Base-by-base conservation (phyloP, 768 basidiomycete species). In the Tricholoma terreum region DNA sequence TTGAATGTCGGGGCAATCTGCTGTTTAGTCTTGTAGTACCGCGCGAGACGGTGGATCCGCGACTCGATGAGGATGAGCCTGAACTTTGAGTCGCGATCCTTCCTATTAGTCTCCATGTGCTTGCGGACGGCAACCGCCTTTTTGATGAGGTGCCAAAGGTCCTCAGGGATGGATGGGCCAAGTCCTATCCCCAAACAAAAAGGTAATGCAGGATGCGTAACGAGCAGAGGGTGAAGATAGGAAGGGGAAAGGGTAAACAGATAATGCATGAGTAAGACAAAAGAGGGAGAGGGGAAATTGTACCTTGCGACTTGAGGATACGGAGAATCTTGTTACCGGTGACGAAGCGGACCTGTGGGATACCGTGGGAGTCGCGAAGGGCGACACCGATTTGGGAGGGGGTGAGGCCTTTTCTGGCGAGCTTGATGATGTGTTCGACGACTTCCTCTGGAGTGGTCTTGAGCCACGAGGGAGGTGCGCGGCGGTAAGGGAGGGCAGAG, bases 311-410 rank as follows among this genome's bases (percentile, higher is more conserved):
- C 82, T 97, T 98, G 76, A 98, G 81, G 78, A 98, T 93, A 81
- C 96, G 87, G 69, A 98, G 87, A 71, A 98, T 97, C 84, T 98
- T 98, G 90, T 97, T 98, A 67, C 96, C 95, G 61, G 96, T 98
- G 72, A 99, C 89, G 77, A 92, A 92, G 70, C 93, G 93, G 75
- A 98, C 95, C 79, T 97, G 95, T 73, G 96, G 94, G 69, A 98
- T 89, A 67, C 96, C 96, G 73, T 98, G 92, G 70, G 92, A 93
- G 81, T 98, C 96, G 74, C 96, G 90, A 70, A 99, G 92, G 73
- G 89, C 85, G 66, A 98, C 94, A 84, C 96, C 96, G 72, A 98
- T 98, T 75, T 97, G 94, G 49, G 95, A 98, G 54, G 96, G 96
- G 43, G 94, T 94, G 61, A 96, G 82, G 79, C 96, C 96, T 85